A percentile compares a stretch with the other conserved stretches of the same genome.
phyloP scores from a whole-genome alignment of 2,329 filamentous ascomycete species.

The Diplodia corticola region DNA sequence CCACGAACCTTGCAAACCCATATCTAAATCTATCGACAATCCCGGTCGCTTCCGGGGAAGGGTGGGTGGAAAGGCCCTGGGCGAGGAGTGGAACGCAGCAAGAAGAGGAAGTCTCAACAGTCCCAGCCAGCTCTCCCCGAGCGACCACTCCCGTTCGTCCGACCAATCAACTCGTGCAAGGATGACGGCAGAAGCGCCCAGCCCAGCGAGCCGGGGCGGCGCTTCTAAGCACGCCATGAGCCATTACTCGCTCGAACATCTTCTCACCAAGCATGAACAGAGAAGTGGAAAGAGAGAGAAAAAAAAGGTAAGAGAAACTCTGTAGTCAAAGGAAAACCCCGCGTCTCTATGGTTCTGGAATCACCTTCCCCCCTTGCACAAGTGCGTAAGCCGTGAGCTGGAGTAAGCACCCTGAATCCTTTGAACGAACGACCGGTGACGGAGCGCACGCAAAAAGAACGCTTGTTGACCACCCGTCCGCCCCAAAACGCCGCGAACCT shows the following conservation, averaged over 20 bases:
- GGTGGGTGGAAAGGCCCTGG: neutral
- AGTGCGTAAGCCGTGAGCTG: slow-evolving; percentile 2
- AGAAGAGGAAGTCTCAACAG: neutral
- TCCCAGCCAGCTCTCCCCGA: slow-evolving; percentile 1
- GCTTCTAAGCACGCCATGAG: neutral
- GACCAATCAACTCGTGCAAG: neutral
- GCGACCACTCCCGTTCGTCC: neutral
- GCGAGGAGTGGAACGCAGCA: neutral
- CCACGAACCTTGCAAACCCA: neutral
- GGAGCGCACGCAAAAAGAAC: neutral
- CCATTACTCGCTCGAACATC: slow-evolving; percentile 7
- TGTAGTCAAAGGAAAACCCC: neutral
- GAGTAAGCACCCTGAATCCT: neutral
- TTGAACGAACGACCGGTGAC: neutral
- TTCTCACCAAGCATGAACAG: neutral
- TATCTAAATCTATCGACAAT: neutral
- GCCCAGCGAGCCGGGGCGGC: neutral
- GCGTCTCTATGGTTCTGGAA: slow-evolving; percentile 1
- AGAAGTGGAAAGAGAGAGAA: neutral
- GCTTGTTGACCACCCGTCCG: slow-evolving; percentile 2
- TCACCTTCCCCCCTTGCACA: neutral
- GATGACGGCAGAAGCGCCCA: slow-evolving; percentile 1
- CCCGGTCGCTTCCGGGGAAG: neutral
- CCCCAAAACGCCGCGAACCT: slow-evolving; percentile 9
- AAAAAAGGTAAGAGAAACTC: neutral